phyloP scores from a whole-genome alignment of 2,329 filamentous ascomycete species.

The Exophiala sideris region DNA sequence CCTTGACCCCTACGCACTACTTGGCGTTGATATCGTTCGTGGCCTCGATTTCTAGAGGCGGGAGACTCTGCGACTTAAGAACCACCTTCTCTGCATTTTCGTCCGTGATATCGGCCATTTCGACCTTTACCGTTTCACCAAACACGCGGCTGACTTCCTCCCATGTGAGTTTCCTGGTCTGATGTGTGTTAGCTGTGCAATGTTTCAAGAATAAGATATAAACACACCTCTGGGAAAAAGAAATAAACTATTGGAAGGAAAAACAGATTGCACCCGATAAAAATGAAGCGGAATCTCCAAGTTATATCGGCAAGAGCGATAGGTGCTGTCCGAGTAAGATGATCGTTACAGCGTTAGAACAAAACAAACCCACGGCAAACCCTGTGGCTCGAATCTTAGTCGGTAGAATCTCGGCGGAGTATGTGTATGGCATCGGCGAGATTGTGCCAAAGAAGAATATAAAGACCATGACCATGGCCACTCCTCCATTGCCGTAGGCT shows the following conservation, averaged over 20 bases:
- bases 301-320: background rate
- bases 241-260: background rate
- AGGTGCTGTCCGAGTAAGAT: background rate
- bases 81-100: too few species aligned
- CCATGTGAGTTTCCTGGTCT: too few species aligned
- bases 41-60: too few species aligned
- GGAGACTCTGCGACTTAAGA: too few species aligned
- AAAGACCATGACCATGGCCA: background rate
- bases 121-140: too few species aligned
- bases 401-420: background rate
- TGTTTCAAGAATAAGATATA: too few species aligned
- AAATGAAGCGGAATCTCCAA: background rate
- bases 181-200: too few species aligned
- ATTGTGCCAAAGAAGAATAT: background rate
- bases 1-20: too few species aligned
- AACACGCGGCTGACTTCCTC: too few species aligned
- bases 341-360: background rate
- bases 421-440: background rate
- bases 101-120: too few species aligned
- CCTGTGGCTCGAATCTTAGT: background rate
- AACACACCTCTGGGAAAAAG: background rate
- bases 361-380: background rate
- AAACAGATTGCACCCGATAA: background rate
- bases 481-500: background rate
- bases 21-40: too few species aligned